Percentiles rank a stretch among this genome's conserved stretches.
phyloP scores from a whole-genome alignment of 2,329 filamentous ascomycete genomes.

The Aureobasidium leucospermi region DNA sequence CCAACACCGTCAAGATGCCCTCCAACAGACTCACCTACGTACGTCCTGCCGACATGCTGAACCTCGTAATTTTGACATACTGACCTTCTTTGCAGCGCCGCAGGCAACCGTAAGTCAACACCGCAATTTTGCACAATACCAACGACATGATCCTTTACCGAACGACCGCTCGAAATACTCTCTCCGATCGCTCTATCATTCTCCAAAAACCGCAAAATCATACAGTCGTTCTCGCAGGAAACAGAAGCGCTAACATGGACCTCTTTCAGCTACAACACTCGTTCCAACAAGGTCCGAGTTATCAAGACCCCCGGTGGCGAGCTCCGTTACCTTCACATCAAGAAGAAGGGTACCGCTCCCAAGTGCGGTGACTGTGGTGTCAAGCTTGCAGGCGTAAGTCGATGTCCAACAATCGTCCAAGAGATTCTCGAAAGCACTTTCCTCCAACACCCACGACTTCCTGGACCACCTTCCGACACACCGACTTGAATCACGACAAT shows the following conservation, averaged over 20 bases:
- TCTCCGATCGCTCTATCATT: neutral
- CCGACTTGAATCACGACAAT: neutral
- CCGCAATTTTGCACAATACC: conserved; percentile 1
- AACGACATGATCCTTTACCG: neutral
- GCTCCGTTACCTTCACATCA: conserved; percentile 95
- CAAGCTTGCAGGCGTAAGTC: conserved; percentile 96
- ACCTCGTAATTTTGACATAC: conserved; percentile 26
- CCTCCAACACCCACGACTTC: neutral
- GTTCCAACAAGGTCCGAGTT: conserved; percentile 92
- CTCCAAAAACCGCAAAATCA: neutral
- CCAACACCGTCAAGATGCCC: conserved; percentile 42
- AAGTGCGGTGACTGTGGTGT: conserved; percentile 99
- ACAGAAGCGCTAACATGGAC: conserved; percentile 16
- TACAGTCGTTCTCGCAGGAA: neutral
- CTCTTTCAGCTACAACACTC: conserved; percentile 81
- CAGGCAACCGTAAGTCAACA: conserved; percentile 41
- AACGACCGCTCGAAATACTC: neutral
- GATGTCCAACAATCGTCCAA: conserved; percentile 1
- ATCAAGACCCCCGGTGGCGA: conserved; percentile 95
- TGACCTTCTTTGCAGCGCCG: conserved; percentile 39
- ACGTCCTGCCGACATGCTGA: conserved; percentile 24
- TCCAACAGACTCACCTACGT: conserved; percentile 51
- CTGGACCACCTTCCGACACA: neutral
- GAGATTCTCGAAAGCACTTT: conserved; percentile 5
- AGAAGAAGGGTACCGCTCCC: conserved; percentile 96